Conservation (phyloP, 345 rosid genomes). For the Moricandia moricandioides region DNA sequence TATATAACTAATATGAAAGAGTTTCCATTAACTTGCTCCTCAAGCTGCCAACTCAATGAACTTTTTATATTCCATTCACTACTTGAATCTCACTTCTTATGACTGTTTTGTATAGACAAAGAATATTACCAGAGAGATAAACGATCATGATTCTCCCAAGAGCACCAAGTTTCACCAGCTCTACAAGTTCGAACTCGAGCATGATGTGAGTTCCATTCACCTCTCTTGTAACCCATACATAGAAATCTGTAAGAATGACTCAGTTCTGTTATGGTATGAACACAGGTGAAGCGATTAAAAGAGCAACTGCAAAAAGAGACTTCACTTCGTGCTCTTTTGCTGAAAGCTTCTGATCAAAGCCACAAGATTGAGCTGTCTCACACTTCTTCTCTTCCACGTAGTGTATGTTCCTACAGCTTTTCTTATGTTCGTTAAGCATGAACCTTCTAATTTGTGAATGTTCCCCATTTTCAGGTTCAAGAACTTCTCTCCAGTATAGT, state of each 20-base stretch:
- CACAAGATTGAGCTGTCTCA: conserved; percentile 25
- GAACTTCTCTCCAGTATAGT: conserved; percentile 65
- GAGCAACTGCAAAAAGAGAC: conserved; percentile 32
- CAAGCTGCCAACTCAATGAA: conserved; percentile 18
- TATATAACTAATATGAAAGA: neutral
- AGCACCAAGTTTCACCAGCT: conserved; percentile 21
- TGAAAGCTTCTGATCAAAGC: conserved; percentile 31
- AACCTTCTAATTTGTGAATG: neutral
- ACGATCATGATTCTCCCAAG: conserved; percentile 24
- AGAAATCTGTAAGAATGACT: neutral
- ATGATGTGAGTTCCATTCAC: conserved; percentile 28
- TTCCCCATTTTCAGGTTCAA: conserved; percentile 46
- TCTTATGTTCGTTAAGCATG: neutral
- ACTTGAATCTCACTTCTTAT: conserved; percentile 7
- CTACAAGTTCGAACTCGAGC: conserved; percentile 36
- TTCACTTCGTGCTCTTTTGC: conserved; percentile 21
- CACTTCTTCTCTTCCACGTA: conserved; percentile 25
- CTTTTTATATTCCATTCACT: neutral
- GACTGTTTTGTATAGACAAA: conserved; percentile 21
- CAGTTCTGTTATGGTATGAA: conserved; percentile 1
- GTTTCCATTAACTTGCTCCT: conserved; percentile 14
- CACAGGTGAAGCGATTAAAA: conserved; percentile 34
- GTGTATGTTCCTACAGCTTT: conserved; percentile 5
- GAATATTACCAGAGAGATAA: conserved; percentile 14
- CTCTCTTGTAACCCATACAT: neutral